phyloP scores from a whole-genome alignment of 1,284 basidiomycete species.

The Moesziomyces aphidis region DNA sequence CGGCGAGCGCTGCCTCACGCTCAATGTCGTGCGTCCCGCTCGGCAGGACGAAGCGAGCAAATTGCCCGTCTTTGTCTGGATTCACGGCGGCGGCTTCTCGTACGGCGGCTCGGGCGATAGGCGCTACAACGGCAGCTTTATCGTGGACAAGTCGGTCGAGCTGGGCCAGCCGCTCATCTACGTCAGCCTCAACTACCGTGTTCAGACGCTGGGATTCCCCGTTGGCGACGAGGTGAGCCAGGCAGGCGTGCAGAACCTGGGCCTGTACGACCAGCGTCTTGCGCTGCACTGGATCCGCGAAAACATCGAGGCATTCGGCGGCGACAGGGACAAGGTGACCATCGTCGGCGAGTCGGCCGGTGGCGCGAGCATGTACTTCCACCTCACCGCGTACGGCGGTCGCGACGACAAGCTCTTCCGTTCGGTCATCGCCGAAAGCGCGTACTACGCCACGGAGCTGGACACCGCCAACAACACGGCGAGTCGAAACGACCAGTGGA shows the following conservation, averaged over 20 bases:
- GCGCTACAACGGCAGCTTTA: constrained; percentile 33
- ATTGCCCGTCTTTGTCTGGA: constrained; percentile 40
- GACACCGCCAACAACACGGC: constrained; percentile 8
- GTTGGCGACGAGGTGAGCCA: constrained; percentile 9
- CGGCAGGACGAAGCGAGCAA: background rate
- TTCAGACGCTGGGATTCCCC: constrained; percentile 20
- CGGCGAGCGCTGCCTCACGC: constrained; percentile 40
- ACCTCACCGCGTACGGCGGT: constrained; percentile 25
- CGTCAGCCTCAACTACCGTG: constrained; percentile 35
- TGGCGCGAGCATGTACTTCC: constrained; percentile 32
- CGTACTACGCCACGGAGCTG: constrained; percentile 22
- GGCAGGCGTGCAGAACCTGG: constrained; percentile 18
- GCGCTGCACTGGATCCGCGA: constrained; percentile 48
- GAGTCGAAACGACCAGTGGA: constrained; percentile 14
- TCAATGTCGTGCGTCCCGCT: constrained; percentile 37
- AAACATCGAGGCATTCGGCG: constrained; percentile 51
- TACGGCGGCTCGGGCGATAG: constrained; percentile 23
- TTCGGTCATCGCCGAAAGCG: constrained; percentile 11
- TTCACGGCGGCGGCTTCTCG: constrained; percentile 37
- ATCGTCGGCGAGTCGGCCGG: constrained; percentile 51
- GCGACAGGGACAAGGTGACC: constrained; percentile 36
- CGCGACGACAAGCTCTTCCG: constrained; percentile 27
- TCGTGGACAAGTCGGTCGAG: constrained; percentile 36
- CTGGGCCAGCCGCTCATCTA: constrained; percentile 32
- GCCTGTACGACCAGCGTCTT: constrained; percentile 46